Base-by-base conservation (phyloP, 768 basidiomycete species). In the Calocera viscosa region DNA sequence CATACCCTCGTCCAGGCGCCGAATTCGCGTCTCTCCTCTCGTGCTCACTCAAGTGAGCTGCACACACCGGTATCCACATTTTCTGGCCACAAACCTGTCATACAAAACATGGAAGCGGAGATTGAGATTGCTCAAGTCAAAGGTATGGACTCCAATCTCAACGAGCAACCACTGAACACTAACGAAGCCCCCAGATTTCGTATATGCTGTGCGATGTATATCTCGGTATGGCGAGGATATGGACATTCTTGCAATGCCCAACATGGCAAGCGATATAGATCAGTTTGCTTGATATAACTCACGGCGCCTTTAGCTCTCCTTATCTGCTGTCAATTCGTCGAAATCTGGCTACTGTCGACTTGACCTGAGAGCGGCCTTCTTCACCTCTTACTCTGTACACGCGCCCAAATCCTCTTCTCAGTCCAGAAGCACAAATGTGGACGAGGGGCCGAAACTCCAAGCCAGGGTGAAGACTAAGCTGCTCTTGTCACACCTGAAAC, bases 211-310 rank as follows among this genome's bases (percentile, higher is more conserved):
- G n/a, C n/a, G n/a, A 5, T 93, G 91, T 75, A 78, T 92, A 49
- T 86, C 90, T 39, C 85, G 82, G 77, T 92, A 90, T 73, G 88
- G 91, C 64, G 91, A 93, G 67, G 89, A 93, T 68, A 77, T 93
- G 47, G 80, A 82, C 39, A 80, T 93, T 40, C 81, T 85, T 67
- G 89, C 87, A 8, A 82, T 83, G 7, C 73, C 80, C 0, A 85
- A 87, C 38, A 75, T n/a, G n/a, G n/a, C n/a, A n/a, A n/a, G n/a
- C n/a, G n/a, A n/a, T n/a, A n/a, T n/a, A n/a, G n/a, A n/a, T n/a
- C 30, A 28, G 53, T 5, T 28, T 26, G 53, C 30, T 26, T 60
- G 53, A 60, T 22, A 26, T 26, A 26, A 60, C 7, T 22, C 26
- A 12, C 53, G 7, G 53, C n/a, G n/a, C n/a, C n/a, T n/a, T n/a